Evolutionary conservation across 129 eudicot genomes (phyloP).

Genomic region (Chrysanthemum seticuspe): DNA sequence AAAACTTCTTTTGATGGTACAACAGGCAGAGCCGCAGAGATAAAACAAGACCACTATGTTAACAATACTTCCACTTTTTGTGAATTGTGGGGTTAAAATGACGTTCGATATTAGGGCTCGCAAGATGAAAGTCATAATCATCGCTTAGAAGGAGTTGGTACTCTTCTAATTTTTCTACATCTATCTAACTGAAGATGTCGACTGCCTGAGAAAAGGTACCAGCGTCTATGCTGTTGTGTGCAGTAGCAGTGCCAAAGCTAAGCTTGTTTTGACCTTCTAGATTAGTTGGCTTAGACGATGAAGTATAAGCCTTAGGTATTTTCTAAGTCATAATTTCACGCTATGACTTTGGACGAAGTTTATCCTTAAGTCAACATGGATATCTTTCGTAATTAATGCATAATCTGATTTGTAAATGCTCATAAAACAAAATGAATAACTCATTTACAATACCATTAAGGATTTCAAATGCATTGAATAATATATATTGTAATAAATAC

Average conservation of each 20-base stretch:
- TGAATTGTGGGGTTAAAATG: conserved; percentile 20
- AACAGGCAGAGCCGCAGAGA: conserved; percentile 3
- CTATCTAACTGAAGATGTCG: not conserved
- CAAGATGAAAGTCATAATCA: not conserved
- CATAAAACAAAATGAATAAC: too few relatives aligned
- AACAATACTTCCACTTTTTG: conserved; percentile 33
- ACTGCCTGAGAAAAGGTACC: conserved; percentile 15
- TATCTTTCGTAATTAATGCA: too few relatives aligned
- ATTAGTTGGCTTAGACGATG: not conserved
- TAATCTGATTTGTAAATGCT: too few relatives aligned
- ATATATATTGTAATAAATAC: too few relatives aligned
- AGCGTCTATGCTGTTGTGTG: conserved; percentile 10
- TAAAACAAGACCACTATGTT: not conserved
- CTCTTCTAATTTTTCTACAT: not conserved
- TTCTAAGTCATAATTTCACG: too few relatives aligned
- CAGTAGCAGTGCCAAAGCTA: not conserved
- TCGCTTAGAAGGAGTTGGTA: not conserved
- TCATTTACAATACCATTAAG: too few relatives aligned
- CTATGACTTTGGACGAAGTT: too few relatives aligned
- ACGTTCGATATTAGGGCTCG: conserved; percentile 14
- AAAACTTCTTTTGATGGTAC: conserved; percentile 1
- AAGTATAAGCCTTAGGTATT: not conserved
- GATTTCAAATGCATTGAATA: too few relatives aligned
- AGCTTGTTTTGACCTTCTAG: not conserved
- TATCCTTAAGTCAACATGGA: too few relatives aligned